These are phyloP conservation scores for Nicotiana attenuata DNA, from an alignment of 257 asterid genomes.

Conservation along the genomic window DNA sequence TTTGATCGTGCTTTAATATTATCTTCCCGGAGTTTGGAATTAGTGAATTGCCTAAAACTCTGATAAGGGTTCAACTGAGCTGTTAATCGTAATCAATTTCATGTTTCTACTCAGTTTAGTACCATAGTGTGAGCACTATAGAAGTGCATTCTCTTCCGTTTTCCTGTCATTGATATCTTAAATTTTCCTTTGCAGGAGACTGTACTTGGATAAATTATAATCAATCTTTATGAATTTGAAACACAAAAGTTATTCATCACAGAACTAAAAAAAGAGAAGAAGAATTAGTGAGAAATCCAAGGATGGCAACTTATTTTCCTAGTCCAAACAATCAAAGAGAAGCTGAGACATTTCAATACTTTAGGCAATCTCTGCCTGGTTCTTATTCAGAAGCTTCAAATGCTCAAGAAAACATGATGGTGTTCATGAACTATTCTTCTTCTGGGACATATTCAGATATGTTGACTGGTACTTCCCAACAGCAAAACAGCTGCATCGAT, in stretches of 20 bases:
- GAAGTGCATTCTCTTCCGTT: background rate
- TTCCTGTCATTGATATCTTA: background rate
- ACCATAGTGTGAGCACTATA: background rate
- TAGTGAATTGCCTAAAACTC: background rate
- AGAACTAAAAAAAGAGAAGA: constrained; percentile 3
- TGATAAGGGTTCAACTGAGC: background rate
- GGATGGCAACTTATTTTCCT: constrained; percentile 61
- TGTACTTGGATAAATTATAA: background rate
- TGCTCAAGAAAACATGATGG: constrained; percentile 37
- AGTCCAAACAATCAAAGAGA: constrained; percentile 51
- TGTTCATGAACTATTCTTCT: constrained; percentile 59
- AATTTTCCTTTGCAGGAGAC: constrained; percentile 4
- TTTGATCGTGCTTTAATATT: background rate
- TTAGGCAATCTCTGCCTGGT: constrained; percentile 43
- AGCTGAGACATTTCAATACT: constrained; percentile 43
- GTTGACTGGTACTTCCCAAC: constrained; percentile 31
- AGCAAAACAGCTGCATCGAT: constrained; percentile 28
- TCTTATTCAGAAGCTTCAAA: constrained; percentile 47
- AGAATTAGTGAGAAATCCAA: background rate
- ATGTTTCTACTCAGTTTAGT: background rate
- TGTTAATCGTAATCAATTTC: background rate
- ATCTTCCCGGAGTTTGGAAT: background rate
- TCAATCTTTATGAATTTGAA: background rate
- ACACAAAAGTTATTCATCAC: background rate
- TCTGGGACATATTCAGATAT: constrained; percentile 42